phyloP scores from a whole-genome alignment of 768 basidiomycete genomes.

The Russula ochroleuca region DNA sequence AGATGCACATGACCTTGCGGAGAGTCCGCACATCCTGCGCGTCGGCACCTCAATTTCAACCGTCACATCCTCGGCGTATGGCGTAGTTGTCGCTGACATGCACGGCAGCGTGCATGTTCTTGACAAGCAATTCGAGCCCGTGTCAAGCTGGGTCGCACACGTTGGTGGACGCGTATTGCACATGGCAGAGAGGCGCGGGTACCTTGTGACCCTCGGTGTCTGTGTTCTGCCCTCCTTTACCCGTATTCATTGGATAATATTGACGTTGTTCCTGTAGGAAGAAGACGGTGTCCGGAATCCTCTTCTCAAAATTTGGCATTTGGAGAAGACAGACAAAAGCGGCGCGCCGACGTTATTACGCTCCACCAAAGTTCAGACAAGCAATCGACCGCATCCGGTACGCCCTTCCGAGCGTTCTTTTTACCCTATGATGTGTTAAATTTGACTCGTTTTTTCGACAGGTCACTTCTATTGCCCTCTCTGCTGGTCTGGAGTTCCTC shows the following conservation, averaged over 20 bases:
- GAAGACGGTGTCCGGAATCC: conserved; percentile 65
- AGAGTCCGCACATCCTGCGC: conserved; percentile 73
- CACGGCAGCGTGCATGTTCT: conserved; percentile 80
- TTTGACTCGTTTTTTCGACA: conserved; percentile 34
- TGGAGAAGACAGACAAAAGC: conserved; percentile 64
- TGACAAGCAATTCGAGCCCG: conserved; percentile 66
- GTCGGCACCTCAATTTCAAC: conserved; percentile 70
- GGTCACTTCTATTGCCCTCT: conserved; percentile 64
- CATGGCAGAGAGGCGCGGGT: conserved; percentile 74
- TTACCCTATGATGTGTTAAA: conserved; percentile 10
- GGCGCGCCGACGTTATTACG: conserved; percentile 61
- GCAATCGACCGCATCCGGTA: conserved; percentile 77
- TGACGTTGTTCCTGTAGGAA: conserved; percentile 47
- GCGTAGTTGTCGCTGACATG: conserved; percentile 77
- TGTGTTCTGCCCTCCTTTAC: conserved; percentile 33
- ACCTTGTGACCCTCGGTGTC: conserved; percentile 88
- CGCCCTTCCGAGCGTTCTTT: conserved; percentile 7
- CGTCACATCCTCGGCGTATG: conserved; percentile 56
- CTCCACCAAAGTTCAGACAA: conserved; percentile 70
- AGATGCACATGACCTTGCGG: conserved; percentile 71
- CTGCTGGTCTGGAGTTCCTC: conserved; percentile 73
- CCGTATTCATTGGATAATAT: conserved; percentile 7
- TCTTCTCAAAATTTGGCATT: conserved; percentile 85
- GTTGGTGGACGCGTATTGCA: conserved; percentile 77
- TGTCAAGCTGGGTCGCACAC: conserved; percentile 76